Base-by-base conservation (phyloP, 768 basidiomycete species). In the Rubroboletus satanas region DNA sequence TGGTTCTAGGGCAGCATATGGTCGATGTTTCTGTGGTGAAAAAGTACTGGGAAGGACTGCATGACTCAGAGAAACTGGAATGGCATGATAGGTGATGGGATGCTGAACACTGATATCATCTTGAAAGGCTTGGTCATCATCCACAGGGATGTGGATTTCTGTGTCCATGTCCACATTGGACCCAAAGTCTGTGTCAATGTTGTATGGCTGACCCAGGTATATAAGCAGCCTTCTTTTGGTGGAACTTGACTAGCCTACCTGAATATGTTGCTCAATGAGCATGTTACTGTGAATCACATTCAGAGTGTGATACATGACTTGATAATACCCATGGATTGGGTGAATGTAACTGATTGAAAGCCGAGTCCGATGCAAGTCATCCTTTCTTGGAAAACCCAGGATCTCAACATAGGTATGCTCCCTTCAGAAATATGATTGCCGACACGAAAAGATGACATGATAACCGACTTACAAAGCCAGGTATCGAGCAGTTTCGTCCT, bases 281-380 rank as follows among this genome's bases (percentile, higher is more conserved):
- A 58, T 48, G 45, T 45, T 55, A 6, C 23, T 49, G 7, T 54
- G 51, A 11, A 71, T 65, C 39, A 65, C 65, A 54, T 63, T 44
- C 17, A 72, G 48, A 32, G 21, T 48, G 49, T 71, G 69, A 51
- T 61, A 47, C 50, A 72, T 55, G 10, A 67, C 67, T 21, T 72
- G 61, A 51, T 66, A n/a, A 21, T 62, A 71, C 15, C 50, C 47
- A 33, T 49, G 45, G 32, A 59, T 45, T 45, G n/a, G 52, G 21
- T 18, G 35, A 12, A 72, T 65, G 3, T 45, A 43, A 3, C 23
- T 49, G 46, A 72, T 52, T 4, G 33, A 10, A 2, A 69, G 11
- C 9, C 11, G 52, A 4, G 57, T 44, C 36, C 32, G 37, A n/a
- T 17, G 29, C 4, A 2, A n/a, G 26, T 43, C 28, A 33, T 31